Percentiles rank a stretch among this genome's conserved stretches.
Evolutionary conservation across 75 land plant genomes (phyloP).

Genomic region (Pseudotsuga menziesii): DNA sequence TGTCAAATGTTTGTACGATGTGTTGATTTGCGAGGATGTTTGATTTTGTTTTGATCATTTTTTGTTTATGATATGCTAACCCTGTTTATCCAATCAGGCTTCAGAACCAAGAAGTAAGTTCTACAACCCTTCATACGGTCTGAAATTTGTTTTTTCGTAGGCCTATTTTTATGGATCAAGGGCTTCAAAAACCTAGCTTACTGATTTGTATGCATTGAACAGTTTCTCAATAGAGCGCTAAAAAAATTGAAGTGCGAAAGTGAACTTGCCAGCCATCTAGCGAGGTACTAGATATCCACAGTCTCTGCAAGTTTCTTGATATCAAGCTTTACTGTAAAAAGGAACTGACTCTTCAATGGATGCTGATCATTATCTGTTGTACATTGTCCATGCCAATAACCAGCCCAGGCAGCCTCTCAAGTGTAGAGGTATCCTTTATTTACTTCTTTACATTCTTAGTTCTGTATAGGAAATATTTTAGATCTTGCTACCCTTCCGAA

Average conservation of each 20-base stretch:
- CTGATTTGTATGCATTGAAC: constrained; percentile 3
- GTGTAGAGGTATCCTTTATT: too few relatives aligned
- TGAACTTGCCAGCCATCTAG: constrained; percentile 35
- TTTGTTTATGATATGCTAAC: too few relatives aligned
- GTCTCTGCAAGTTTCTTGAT: too few relatives aligned
- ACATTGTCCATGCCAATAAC: neutral
- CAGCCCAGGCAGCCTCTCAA: too few relatives aligned
- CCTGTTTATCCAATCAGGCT: neutral
- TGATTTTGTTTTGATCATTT: too few relatives aligned
- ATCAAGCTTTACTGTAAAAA: neutral
- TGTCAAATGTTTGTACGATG: too few relatives aligned
- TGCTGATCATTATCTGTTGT: neutral
- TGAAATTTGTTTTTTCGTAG: neutral
- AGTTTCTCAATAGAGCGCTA: constrained; percentile 36
- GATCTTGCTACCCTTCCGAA: too few relatives aligned
- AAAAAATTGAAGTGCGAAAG: constrained; percentile 41
- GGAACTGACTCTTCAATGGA: neutral
- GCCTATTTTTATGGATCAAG: neutral
- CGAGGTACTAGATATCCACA: constrained; percentile 17
- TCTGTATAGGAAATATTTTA: too few relatives aligned
- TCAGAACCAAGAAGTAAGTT: constrained; percentile 4
- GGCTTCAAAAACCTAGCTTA: too few relatives aligned
- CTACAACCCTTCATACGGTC: too few relatives aligned
- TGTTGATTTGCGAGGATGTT: too few relatives aligned
- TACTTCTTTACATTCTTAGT: too few relatives aligned